These are phyloP conservation scores for Fibroporia radiculosa DNA, from an alignment of 768 basidiomycete species.

Conservation along the genomic window DNA sequence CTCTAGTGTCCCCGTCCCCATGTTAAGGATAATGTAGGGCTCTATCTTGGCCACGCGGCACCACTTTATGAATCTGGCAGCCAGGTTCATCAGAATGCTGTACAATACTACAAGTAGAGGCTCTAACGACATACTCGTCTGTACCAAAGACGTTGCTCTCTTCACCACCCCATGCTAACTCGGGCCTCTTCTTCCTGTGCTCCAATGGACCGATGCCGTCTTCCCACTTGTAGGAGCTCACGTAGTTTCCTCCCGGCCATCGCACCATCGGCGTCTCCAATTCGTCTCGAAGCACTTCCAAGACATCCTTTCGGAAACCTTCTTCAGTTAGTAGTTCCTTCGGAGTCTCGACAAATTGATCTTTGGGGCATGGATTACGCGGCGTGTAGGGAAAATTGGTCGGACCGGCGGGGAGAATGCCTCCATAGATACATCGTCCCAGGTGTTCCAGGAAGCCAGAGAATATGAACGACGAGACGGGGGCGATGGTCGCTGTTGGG, in stretches of 20 bases:
- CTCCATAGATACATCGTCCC: slow-evolving; percentile 48
- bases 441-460: slow-evolving; percentile 60
- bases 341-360: slow-evolving; percentile 15
- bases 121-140: slow-evolving; percentile 17
- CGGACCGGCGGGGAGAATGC: slow-evolving; percentile 33
- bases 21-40: slow-evolving; percentile 54
- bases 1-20: slow-evolving; percentile 57
- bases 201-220: slow-evolving; percentile 50
- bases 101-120: not conserved
- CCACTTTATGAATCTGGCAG: slow-evolving; percentile 54
- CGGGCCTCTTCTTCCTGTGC: slow-evolving; percentile 42
- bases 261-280: slow-evolving; percentile 14
- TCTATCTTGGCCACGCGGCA: slow-evolving; percentile 42
- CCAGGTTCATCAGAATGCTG: slow-evolving; percentile 12
- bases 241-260: slow-evolving; percentile 20
- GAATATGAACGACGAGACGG: slow-evolving; percentile 37
- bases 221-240: slow-evolving; percentile 22
- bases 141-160: slow-evolving; percentile 60
- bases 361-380: slow-evolving; percentile 17
- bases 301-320: slow-evolving; percentile 19
- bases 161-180: slow-evolving; percentile 53
- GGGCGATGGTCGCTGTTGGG: slow-evolving; percentile 16
- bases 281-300: slow-evolving; percentile 16
- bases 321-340: slow-evolving; percentile 14
- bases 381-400: slow-evolving; percentile 22